phyloP scores from a whole-genome alignment of 1,284 basidiomycete species.

The Spongispora temasekensis region DNA sequence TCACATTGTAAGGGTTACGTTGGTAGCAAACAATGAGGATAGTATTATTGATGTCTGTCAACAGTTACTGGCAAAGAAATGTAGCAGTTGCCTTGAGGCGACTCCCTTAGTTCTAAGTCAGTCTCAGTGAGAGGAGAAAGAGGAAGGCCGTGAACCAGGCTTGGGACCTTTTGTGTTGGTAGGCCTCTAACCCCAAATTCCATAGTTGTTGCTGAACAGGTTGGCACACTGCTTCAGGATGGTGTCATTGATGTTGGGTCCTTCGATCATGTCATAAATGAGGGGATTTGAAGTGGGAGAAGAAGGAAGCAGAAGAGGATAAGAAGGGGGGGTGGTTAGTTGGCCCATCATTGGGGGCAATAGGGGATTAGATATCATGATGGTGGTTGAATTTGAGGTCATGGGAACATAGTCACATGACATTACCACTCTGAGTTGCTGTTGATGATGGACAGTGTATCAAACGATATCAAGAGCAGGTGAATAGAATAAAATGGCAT shows the following conservation, averaged over 20 bases:
- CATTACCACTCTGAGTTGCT: too few species aligned
- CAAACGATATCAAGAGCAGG: too few species aligned
- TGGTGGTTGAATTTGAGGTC: too few species aligned
- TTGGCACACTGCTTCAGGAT: background rate
- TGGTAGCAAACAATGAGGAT: background rate
- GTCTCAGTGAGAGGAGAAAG: background rate
- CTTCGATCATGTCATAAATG: background rate
- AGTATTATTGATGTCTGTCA: background rate
- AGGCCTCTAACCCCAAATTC: background rate
- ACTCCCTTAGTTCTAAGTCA: background rate
- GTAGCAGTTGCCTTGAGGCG: background rate
- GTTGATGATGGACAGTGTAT: too few species aligned
- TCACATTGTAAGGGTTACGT: background rate
- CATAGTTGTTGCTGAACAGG: conserved; percentile 1
- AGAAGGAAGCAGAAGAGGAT: background rate
- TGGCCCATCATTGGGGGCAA: background rate
- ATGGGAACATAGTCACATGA: too few species aligned
- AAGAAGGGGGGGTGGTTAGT: background rate
- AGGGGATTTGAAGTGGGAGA: background rate
- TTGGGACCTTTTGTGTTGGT: conserved; percentile 1
- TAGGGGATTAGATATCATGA: background rate
- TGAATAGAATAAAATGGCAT: too few species aligned
- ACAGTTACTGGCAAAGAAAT: background rate
- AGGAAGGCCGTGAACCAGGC: background rate
- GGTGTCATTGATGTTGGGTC: background rate